These are phyloP conservation scores for Arabis hirsuta DNA, from an alignment of 345 rosid genomes.

Conservation along the genomic window DNA sequence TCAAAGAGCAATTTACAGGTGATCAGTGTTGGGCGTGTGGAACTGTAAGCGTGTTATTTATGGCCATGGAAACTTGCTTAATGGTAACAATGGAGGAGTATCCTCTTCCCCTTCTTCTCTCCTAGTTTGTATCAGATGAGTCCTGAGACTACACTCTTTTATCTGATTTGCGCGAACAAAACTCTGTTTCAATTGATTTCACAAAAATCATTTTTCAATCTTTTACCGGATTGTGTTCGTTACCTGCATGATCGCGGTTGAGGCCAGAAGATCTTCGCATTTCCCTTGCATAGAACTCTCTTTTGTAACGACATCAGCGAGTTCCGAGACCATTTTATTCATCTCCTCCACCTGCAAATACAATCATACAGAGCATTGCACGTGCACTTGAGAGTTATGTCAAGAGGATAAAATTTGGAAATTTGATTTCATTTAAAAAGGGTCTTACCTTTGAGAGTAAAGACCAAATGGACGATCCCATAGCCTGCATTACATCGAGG, in stretches of 20 bases:
- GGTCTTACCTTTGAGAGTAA: conserved; percentile 72
- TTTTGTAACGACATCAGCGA: conserved; percentile 59
- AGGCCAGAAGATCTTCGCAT: conserved; percentile 73
- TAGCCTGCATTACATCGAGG: conserved; percentile 87
- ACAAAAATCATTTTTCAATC: neutral
- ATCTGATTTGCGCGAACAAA: conserved; percentile 46
- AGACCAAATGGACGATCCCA: conserved; percentile 77
- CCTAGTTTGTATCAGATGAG: conserved; percentile 72
- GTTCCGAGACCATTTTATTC: conserved; percentile 69
- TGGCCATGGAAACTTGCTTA: conserved; percentile 47
- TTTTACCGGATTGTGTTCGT: conserved; percentile 9
- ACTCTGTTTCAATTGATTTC: conserved; percentile 6
- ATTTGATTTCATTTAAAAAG: neutral
- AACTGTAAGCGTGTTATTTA: conserved; percentile 40
- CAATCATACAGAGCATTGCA: conserved; percentile 18
- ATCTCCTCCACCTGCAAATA: conserved; percentile 67
- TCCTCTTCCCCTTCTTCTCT: conserved; percentile 43
- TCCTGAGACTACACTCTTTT: conserved; percentile 62
- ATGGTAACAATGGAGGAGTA: conserved; percentile 32
- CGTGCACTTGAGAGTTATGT: conserved; percentile 6
- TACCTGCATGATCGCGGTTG: conserved; percentile 80
- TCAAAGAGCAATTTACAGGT: conserved; percentile 42
- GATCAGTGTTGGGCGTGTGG: conserved; percentile 35
- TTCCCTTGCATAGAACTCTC: conserved; percentile 74
- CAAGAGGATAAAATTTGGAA: neutral